Evolutionary conservation across 257 asterid species (phyloP), one percentile per base, ranked within the genome.

Genomic region (Petunia secreta): DNA sequence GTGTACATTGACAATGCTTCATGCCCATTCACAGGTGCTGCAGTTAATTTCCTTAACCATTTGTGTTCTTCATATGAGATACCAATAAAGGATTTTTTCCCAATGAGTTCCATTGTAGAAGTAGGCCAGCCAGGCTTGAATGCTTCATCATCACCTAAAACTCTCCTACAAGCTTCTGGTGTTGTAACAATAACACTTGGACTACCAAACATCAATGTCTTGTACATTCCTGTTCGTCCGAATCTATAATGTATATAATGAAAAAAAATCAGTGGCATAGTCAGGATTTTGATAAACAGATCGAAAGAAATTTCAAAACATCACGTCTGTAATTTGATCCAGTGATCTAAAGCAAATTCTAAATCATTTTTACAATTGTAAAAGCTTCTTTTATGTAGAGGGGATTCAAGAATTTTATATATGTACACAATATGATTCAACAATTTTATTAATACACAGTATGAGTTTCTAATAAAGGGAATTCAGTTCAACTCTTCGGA

Each of bases 61-160:
- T 82, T 89, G 79, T 96, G 99, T 15, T 96, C 97, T 36, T 96
- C 97, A 41, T 81, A 88, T 0, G 86, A 73, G 16, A 93, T 87
- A 34, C 91, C 89, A 1, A 92, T 82, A 4, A 96, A 96, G 0
- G 99, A 96, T 73, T 92, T 92, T 77, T 82, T 86, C 48, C 99
- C 99, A 3, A 94, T 94, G 25, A 96, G 99, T 80, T 85, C 75
- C 80, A 78, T 37, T 0, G 99, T 91, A 9, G 99, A 78, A 11
- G 83, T 43, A 8, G 98, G 99, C 99, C 99, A 96, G 1, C 99
- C 99, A 0, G 97, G 97, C 83, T 80, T 84, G 90, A 96, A 96
- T 76, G 96, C 79, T 69, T 92, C 98, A 5, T 95, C 99, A 13
- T 95, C 99, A 0, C 87, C 83, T 73, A 95, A 78, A 16, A 93